Conservation (phyloP, 2,329 filamentous ascomycete species). For the Aspergillus sp. region DNA sequence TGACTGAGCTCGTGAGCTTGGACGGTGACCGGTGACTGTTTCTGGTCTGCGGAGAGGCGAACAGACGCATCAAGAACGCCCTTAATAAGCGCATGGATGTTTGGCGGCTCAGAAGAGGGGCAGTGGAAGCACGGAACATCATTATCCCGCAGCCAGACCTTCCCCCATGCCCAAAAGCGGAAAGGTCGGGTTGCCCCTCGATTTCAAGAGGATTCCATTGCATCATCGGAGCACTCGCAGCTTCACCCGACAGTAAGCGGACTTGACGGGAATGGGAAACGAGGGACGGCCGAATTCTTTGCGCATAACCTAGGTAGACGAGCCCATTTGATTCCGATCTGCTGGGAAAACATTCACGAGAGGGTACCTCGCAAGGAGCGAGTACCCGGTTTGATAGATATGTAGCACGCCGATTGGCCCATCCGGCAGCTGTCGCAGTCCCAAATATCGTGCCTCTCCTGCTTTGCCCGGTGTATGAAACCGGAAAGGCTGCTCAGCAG, state of each 20-base stretch:
- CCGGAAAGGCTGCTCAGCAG: constrained; percentile 36
- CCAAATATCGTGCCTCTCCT: constrained; percentile 40
- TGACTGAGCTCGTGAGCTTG: constrained; percentile 19
- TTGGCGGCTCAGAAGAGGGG: constrained; percentile 12
- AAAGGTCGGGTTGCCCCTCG: constrained; percentile 20
- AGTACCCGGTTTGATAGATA: constrained; percentile 22
- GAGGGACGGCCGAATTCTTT: constrained; percentile 7
- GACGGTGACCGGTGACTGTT: constrained; percentile 24
- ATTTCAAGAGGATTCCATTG: constrained; percentile 12
- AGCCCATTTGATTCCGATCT: constrained; percentile 15
- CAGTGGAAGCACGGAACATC: constrained; percentile 5
- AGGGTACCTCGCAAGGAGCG: constrained; percentile 17
- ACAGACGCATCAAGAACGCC: neutral
- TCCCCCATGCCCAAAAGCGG: constrained; percentile 15
- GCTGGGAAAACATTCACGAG: constrained; percentile 33
- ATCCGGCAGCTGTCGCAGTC: constrained; percentile 22
- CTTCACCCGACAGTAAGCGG: constrained; percentile 9
- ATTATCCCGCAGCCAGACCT: constrained; percentile 12
- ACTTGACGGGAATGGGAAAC: constrained; percentile 1
- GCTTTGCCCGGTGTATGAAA: constrained; percentile 47
- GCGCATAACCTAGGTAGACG: constrained; percentile 25
- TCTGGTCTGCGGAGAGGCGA: constrained; percentile 19
- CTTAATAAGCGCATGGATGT: neutral
- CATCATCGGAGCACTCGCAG: constrained; percentile 12
- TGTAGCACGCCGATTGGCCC: constrained; percentile 28